These are phyloP conservation scores for Mycena leptocephala DNA, from an alignment of 768 basidiomycete species.

Conservation along the genomic window DNA sequence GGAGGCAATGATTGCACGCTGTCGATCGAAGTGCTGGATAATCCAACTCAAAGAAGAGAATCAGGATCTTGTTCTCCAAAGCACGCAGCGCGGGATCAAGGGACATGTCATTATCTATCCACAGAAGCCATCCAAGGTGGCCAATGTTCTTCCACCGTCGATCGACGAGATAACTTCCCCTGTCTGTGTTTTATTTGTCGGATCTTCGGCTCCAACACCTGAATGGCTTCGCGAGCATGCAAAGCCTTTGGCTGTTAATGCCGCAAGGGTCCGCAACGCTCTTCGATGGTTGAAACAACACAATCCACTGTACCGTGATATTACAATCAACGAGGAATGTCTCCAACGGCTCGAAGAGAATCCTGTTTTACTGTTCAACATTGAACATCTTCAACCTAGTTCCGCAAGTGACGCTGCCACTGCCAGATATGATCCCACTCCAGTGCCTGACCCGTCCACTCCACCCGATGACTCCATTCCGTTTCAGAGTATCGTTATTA, in stretches of 20 bases:
- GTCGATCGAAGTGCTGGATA: no score
- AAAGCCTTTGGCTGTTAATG: neutral
- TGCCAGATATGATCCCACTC: neutral
- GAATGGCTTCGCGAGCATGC: neutral
- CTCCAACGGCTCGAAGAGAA: neutral
- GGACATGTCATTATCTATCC: no score
- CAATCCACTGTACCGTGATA: constrained; percentile 2
- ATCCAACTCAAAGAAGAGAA: no score
- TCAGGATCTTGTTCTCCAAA: no score
- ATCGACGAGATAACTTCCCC: no score
- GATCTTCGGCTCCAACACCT: neutral
- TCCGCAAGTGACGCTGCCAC: constrained; percentile 2
- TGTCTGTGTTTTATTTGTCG: neutral
- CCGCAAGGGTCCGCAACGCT: neutral
- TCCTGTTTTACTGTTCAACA: constrained; percentile 2
- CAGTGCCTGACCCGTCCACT: neutral
- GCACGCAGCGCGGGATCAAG: no score
- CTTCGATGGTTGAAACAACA: neutral
- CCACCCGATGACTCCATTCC: neutral
- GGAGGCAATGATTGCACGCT: no score
- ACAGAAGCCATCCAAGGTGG: no score
- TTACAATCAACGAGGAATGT: neutral
- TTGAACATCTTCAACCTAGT: constrained; percentile 6
- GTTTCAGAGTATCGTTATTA: constrained; percentile 22
- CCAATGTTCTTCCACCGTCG: no score